A percentile compares a stretch with the other conserved stretches of the same genome.
Conservation (phyloP, 306 rosid species). For the Biancaea sappan region DNA sequence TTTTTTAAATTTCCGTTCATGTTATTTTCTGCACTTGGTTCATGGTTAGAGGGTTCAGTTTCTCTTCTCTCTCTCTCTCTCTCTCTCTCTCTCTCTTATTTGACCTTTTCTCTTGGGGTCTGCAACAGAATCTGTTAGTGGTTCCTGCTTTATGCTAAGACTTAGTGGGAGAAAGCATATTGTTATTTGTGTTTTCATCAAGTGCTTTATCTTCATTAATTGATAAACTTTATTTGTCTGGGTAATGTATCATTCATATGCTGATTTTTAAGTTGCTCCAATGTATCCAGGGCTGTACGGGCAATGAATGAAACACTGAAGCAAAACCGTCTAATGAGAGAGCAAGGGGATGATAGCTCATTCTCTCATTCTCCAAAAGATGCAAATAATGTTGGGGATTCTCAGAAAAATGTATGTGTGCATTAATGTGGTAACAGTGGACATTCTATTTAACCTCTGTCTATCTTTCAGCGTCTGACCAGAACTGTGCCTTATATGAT, state of each 20-base stretch:
- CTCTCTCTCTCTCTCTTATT: background rate
- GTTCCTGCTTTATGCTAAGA: slow-evolving; percentile 28
- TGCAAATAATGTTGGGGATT: slow-evolving; percentile 28
- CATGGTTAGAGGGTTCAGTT: background rate
- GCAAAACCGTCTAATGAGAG: slow-evolving; percentile 81
- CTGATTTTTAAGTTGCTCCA: slow-evolving; percentile 30
- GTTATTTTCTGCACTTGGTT: slow-evolving; percentile 21
- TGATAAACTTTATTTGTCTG: slow-evolving; percentile 11
- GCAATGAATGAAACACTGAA: slow-evolving; percentile 95
- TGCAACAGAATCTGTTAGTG: background rate
- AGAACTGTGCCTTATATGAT: background rate
- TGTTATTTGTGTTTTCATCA: slow-evolving; percentile 4
- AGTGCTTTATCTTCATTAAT: slow-evolving; percentile 13
- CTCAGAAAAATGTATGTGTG: slow-evolving; percentile 50
- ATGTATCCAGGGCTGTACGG: slow-evolving; percentile 82
- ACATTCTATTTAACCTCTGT: slow-evolving; percentile 24
- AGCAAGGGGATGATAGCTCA: slow-evolving; percentile 59
- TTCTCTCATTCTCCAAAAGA: slow-evolving; percentile 56
- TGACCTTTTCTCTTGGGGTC: background rate
- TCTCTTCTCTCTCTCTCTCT: background rate
- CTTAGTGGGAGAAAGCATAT: background rate
- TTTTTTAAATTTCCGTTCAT: background rate
- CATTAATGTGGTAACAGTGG: slow-evolving; percentile 14
- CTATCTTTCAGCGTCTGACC: slow-evolving; percentile 23
- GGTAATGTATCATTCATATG: slow-evolving; percentile 6